Evolutionary conservation across 2,329 filamentous ascomycete genomes (phyloP), one percentile per base, ranked within the genome.

Genomic region (Penicillium thymicola): DNA sequence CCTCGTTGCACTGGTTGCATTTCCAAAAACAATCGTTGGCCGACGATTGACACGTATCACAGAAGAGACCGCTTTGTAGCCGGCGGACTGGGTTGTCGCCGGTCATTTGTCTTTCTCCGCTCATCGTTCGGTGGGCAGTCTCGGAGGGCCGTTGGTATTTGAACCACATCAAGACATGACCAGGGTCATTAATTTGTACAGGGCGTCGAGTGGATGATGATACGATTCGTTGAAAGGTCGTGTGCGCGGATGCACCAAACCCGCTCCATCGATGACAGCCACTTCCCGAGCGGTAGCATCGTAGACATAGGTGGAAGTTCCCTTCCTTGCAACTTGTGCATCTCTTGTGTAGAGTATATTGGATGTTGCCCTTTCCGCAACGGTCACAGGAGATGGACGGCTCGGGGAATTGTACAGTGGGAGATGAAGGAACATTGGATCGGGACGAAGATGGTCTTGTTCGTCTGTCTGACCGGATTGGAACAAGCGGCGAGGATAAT

Each of bases 251-350:
- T 64, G 88, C 81, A 3, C 90, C 90, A 70, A 97, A 96, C 1
- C 93, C 92, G 65, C 88, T 92, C 91, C 92, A 97, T 70, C 94
- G 85, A 18, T 85, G 79, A 70, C 93, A 97, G 11, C 92, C 92
- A 67, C 84, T 84, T 9, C 88, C 87, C 13, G 78, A 71, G 28
- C 90, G 86, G 71, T 95, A 97, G 76, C 93, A 97, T 61, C 81
- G 81, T 2, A 89, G 75, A 68, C 93, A 97, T 11, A 97, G 78
- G 69, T 92, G 88, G 79, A 88, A 96, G 45, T 84, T 78, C 0
- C 90, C 90, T 6, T 81, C 76, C 16, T 83, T 79, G 72, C 93
- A 97, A 48, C 80, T 79, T 2, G 76, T 72, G 72, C 93, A 97
- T 69, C 89, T 89, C 74, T 93, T 96, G 72, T 97, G 90, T 2